These are phyloP conservation scores for Umbelopsis sp. DNA, from an alignment of 371 early-diverging fungal species.

Conservation along the genomic window DNA sequence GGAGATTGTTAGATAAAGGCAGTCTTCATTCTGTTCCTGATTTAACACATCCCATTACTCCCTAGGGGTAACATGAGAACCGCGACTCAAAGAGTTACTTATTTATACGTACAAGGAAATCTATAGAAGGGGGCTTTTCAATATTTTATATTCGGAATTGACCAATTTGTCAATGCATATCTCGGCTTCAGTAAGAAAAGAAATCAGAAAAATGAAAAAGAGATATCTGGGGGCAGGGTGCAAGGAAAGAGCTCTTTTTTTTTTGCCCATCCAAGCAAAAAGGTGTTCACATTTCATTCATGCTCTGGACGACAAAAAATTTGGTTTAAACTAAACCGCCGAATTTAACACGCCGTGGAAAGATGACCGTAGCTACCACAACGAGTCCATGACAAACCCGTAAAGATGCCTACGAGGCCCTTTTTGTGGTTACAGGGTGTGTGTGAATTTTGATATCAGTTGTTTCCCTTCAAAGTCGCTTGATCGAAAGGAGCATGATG, in stretches of 20 bases:
- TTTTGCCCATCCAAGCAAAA: neutral
- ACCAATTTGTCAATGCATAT: slow-evolving; percentile 11
- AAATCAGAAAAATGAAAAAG: neutral
- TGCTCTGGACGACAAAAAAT: neutral
- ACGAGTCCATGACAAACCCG: no score
- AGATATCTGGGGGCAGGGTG: neutral
- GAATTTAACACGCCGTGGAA: no score
- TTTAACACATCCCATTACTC: slow-evolving; percentile 17
- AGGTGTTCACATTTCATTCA: neutral
- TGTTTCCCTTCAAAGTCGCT: no score
- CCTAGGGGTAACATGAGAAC: slow-evolving; percentile 18
- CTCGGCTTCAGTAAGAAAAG: neutral
- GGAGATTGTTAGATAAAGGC: neutral
- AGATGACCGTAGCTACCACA: no score
- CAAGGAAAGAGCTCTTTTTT: neutral
- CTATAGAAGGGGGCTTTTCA: slow-evolving; percentile 14
- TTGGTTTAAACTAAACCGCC: no score
- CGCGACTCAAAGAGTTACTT: slow-evolving; percentile 15
- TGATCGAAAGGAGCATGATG: neutral
- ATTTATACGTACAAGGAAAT: slow-evolving; percentile 19
- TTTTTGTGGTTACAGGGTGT: no score
- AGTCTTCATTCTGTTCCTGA: slow-evolving; percentile 17
- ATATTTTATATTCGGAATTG: slow-evolving; percentile 11
- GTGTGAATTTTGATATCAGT: no score
- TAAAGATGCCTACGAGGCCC: no score